A percentile compares a stretch with the other conserved stretches of the same genome.
phyloP scores from a whole-genome alignment of 2,329 filamentous ascomycete species.

The Ascochyta lentis region DNA sequence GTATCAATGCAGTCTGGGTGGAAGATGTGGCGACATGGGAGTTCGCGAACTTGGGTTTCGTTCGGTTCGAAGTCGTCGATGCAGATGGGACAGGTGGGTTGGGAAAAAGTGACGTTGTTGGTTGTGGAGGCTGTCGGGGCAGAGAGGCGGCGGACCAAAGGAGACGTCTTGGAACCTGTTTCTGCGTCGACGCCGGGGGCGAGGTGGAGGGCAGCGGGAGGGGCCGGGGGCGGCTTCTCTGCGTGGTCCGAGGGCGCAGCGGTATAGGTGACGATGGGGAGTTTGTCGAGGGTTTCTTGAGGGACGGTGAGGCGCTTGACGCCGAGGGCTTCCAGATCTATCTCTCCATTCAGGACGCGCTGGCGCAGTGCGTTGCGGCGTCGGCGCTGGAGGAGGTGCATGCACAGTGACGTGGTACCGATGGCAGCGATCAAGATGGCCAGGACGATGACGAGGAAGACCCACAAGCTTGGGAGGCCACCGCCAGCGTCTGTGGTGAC shows the following conservation, averaged over 20 bases:
- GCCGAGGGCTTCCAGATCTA: slow-evolving; percentile 84
- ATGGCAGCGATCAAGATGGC: slow-evolving; percentile 75
- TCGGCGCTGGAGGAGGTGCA: slow-evolving; percentile 78
- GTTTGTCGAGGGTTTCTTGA: slow-evolving; percentile 69
- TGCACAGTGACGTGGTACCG: slow-evolving; percentile 68
- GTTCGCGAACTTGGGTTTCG: slow-evolving; percentile 77
- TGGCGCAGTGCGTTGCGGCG: slow-evolving; percentile 71
- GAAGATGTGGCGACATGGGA: slow-evolving; percentile 91
- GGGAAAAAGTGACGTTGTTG: slow-evolving; percentile 54
- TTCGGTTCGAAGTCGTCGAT: slow-evolving; percentile 77
- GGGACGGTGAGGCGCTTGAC: slow-evolving; percentile 85
- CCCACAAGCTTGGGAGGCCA: slow-evolving; percentile 78
- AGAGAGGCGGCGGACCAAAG: slow-evolving; percentile 27
- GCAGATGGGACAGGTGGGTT: slow-evolving; percentile 90
- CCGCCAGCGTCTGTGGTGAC: slow-evolving; percentile 61
- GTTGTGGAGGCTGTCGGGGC: slow-evolving; percentile 25
- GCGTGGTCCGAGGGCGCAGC: slow-evolving; percentile 11
- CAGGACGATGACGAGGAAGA: slow-evolving; percentile 73
- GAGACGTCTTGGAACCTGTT: slow-evolving; percentile 22
- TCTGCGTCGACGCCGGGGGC: slow-evolving; percentile 24
- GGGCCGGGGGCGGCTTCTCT: slow-evolving; percentile 28
- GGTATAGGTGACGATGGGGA: slow-evolving; percentile 80
- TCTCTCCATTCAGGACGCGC: slow-evolving; percentile 77
- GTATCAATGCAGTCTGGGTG: slow-evolving; percentile 91
- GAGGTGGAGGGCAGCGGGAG: slow-evolving; percentile 15